Conservation (phyloP, 441 rosid species). For the Adansonia madagascariensis region DNA sequence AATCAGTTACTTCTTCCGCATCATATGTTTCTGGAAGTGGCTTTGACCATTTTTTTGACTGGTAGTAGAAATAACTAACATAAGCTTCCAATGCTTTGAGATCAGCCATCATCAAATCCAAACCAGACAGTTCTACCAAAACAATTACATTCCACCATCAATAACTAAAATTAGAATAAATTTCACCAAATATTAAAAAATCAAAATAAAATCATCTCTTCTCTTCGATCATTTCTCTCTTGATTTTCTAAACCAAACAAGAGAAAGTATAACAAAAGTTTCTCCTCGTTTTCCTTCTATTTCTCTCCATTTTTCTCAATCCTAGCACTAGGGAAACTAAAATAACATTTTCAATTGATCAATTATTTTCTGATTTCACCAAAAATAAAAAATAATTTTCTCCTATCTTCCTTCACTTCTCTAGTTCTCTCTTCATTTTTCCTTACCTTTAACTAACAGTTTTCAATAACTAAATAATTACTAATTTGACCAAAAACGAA, state of each 20-base stretch:
- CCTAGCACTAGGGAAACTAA: not conserved
- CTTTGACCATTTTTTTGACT: conserved; percentile 79
- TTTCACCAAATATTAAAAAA: not conserved
- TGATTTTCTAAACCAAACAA: not conserved
- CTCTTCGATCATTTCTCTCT: not conserved
- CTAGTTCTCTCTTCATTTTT: not conserved
- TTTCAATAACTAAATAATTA: conserved; percentile 1
- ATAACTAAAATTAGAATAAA: conserved; percentile 9
- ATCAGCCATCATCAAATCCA: conserved; percentile 91
- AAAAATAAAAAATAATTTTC: not conserved
- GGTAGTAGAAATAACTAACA: conserved; percentile 60
- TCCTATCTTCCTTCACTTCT: not conserved
- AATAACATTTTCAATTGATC: not conserved
- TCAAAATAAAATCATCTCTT: not conserved
- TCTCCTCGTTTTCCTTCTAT: not conserved
- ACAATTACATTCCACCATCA: conserved; percentile 25
- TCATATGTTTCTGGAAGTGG: conserved; percentile 88
- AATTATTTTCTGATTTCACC: not conserved
- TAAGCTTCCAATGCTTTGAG: conserved; percentile 86
- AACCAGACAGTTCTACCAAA: conserved; percentile 68
- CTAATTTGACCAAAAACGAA: not conserved
- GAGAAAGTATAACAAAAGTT: not conserved
- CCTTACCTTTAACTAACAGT: not conserved
- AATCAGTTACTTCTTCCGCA: conserved; percentile 71
- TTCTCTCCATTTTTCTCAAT: conserved; percentile 15